Evolutionary conservation across 2,329 filamentous ascomycete species (phyloP), one percentile per base, ranked within the genome.

Genomic region (Monilinia aucupariae): DNA sequence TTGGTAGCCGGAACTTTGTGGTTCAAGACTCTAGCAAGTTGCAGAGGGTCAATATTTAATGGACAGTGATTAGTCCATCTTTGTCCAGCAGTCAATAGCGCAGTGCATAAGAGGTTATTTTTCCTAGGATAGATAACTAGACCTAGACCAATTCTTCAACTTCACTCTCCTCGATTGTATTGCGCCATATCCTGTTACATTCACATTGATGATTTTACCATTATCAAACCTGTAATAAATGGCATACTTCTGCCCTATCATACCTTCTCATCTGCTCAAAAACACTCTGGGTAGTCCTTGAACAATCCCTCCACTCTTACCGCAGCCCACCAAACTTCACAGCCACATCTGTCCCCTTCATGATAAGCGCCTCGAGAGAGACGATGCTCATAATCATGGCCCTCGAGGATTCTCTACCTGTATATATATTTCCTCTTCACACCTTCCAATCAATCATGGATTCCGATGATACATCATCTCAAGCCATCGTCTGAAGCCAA

Each of bases 251-350:
- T 50, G 54, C 25, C 47, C 54, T 15, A 37, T 58, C 22, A 4
- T 58, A 32, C 54, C 54, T 37, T 41, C 54, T 12, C 54, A 58
- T 48, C 41, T 58, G n/a, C 54, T 58, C 15, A 58, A 58, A 47
- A 41, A 58, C 15, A 58, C 47, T 20, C 8, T 58, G 10, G 25
- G 47, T 15, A 48, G 27, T 32, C 54, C 54, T 22, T 48, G 22
- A 27, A 58, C 54, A n/a, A 22, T 7, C 4, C 54, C 32, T n/a
- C 17, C 4, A 58, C 54, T 17, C 27, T 45, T n/a, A 10, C 25
- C 9, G 54, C 41, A 9, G 41, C 41, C 22, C 27, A 34, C 17
- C 47, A 58, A 34, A 58, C 54, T 12, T 47, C n/a, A 58, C 20
- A 12, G 47, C 20, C 54, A 58, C 34, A 17, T 58, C 25, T 48